phyloP scores from a whole-genome alignment of 1,284 basidiomycete species.

The Cystobasidiaceae sp. region DNA sequence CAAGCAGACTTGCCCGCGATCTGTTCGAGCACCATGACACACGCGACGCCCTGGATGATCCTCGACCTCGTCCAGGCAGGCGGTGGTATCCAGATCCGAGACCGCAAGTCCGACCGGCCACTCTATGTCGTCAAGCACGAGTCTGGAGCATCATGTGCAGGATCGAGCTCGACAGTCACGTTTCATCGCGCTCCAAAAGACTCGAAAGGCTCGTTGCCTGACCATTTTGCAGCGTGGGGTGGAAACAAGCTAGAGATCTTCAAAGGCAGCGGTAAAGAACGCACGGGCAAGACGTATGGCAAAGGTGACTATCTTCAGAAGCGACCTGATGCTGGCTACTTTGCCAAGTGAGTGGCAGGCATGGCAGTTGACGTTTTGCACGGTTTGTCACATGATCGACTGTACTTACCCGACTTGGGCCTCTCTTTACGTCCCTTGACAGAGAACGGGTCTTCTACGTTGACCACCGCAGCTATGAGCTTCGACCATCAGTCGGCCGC shows the following conservation, averaged over 20 bases:
- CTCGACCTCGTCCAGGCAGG: background rate
- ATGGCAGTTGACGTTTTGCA: no score
- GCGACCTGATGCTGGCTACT: background rate
- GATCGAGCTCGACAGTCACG: background rate
- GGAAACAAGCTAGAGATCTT: background rate
- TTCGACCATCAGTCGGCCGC: background rate
- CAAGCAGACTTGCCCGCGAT: no score
- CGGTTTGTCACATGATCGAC: no score
- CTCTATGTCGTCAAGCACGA: slow-evolving; percentile 4
- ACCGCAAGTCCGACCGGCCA: background rate
- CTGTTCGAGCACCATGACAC: background rate
- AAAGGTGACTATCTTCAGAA: background rate
- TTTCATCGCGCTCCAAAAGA: slow-evolving; percentile 3
- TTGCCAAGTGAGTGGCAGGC: background rate
- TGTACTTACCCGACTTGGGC: no score
- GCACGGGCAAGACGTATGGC: background rate
- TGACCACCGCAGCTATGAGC: background rate
- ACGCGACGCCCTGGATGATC: background rate
- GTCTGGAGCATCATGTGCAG: background rate
- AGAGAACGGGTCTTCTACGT: slow-evolving; percentile 3
- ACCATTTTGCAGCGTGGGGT: slow-evolving; percentile 10
- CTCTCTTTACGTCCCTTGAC: background rate
- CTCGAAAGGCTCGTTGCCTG: background rate
- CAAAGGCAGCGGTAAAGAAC: background rate
- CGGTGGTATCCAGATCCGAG: background rate